Conservation (phyloP, 2,329 filamentous ascomycete genomes). For the Trichoderma sp. region DNA sequence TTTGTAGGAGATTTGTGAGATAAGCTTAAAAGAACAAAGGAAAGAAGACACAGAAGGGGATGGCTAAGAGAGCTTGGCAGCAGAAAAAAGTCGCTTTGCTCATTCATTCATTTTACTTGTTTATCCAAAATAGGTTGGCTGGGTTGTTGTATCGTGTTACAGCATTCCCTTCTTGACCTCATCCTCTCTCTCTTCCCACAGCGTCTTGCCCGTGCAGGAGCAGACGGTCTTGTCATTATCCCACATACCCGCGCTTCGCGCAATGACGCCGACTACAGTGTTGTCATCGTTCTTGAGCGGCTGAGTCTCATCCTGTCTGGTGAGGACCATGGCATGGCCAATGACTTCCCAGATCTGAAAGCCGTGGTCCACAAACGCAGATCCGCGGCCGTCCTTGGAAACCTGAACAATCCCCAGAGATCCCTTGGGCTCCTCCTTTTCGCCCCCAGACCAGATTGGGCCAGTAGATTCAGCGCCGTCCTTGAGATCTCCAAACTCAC, state of each 20-base stretch:
- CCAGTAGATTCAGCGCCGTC: conserved; percentile 80
- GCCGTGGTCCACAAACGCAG: conserved; percentile 74
- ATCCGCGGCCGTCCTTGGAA: conserved; percentile 70
- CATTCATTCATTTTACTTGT: conserved; percentile 2
- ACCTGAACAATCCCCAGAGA: conserved; percentile 75
- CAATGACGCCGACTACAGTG: conserved; percentile 90
- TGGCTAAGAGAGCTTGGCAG: not conserved
- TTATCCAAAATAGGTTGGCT: not conserved
- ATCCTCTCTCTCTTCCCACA: conserved; percentile 95
- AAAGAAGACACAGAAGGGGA: not conserved
- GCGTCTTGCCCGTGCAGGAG: conserved; percentile 94
- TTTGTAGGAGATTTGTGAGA: not conserved
- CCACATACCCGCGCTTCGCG: conserved; percentile 95
- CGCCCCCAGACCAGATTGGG: conserved; percentile 68
- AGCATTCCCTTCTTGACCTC: conserved; percentile 89
- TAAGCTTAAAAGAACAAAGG: conserved; percentile 10
- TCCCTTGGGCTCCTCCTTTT: conserved; percentile 42
- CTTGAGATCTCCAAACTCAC: conserved; percentile 84
- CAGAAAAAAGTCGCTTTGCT: not conserved
- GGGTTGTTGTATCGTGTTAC: conserved; percentile 39
- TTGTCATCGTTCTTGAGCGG: conserved; percentile 73
- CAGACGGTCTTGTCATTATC: conserved; percentile 98
- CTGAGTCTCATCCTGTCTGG: conserved; percentile 54
- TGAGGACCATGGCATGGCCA: conserved; percentile 86
- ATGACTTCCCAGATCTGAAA: conserved; percentile 96